Evolutionary conservation across 768 basidiomycete species (phyloP), one percentile per base, ranked within the genome.

Genomic region (Podaxis pistillaris): DNA sequence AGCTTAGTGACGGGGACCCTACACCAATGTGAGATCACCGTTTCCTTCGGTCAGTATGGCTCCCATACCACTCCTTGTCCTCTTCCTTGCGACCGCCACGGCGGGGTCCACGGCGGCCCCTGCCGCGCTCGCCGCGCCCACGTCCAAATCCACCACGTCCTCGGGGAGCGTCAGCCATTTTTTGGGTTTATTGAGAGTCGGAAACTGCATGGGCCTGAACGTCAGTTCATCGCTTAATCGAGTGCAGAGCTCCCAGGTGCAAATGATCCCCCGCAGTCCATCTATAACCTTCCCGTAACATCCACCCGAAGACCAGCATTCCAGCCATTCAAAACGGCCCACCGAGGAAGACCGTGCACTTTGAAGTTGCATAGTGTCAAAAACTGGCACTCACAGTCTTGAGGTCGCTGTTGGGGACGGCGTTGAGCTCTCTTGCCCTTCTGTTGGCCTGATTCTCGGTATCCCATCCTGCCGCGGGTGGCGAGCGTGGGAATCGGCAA

Each of bases 1-100:
- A 99, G 91, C 78, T 98, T 99, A 76, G 97, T 98, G 79, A 98
- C 96, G 70, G 97, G 96, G 65, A 89, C 88, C 95, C 94, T 95
- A 53, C 6, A 6, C 11, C 41, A 69, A 7, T 24, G 13, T n/a
- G 41, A 64, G 53, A 53, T 47, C 11, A 51, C 33, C 28, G 33
- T 55, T 47, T 47, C 30, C 22, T 6, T 15, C 13, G 22, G 46
- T 41, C 28, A 6, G 41, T 11, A 15, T 51, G 2, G 56, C 67
- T 33, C 33, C 33, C 76, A 76, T 75, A 97, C 96, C 97, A 98
- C 78, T 98, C 97, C 84, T 98, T 98, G 81, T 98, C 97, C 78
- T 98, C 97, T 73, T 99, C 97, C 84, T 97, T 98, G 83, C 94
- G 94, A 63, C 93, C 93, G 62, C 96, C 97, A 69, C 96, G 91